Conservation (phyloP, 2,329 filamentous ascomycete species). For the Apiospora aurea region DNA sequence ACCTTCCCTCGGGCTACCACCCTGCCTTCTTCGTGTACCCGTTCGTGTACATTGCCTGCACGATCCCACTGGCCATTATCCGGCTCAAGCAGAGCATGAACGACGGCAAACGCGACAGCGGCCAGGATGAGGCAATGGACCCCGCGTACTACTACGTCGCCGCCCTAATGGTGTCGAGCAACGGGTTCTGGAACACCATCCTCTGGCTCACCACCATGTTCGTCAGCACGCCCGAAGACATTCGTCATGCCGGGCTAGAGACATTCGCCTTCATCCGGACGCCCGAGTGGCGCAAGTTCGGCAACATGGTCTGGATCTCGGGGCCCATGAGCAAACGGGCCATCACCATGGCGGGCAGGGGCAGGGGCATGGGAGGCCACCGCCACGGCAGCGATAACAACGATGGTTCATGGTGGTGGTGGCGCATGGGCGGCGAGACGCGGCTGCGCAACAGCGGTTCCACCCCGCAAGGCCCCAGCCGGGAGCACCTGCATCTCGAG, state of each 20-base stretch:
- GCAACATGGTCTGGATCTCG: constrained; percentile 30
- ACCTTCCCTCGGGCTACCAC: constrained; percentile 30
- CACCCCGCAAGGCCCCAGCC: neutral
- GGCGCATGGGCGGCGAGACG: constrained; percentile 31
- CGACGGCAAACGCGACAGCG: constrained; percentile 12
- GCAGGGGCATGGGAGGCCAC: neutral
- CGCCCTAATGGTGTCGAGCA: constrained; percentile 28
- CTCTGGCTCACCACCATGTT: constrained; percentile 33
- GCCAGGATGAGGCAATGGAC: neutral
- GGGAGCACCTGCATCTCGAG: constrained; percentile 21
- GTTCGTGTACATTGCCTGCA: constrained; percentile 32
- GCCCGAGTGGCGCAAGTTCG: constrained; percentile 26
- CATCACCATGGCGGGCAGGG: too few relatives aligned
- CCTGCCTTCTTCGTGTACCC: constrained; percentile 33
- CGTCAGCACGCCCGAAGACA: constrained; percentile 30
- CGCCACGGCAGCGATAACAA: neutral
- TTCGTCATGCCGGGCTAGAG: constrained; percentile 29
- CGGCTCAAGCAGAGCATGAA: constrained; percentile 23
- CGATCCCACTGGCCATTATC: constrained; percentile 28
- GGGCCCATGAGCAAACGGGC: constrained; percentile 22
- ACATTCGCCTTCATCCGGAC: constrained; percentile 31
- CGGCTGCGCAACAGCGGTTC: neutral
- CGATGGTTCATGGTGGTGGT: constrained; percentile 22
- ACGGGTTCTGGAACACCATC: constrained; percentile 31
- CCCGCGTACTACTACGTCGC: constrained; percentile 28